Conservation (phyloP, 768 basidiomycete genomes). For the Pleurotus pulmonarius region DNA sequence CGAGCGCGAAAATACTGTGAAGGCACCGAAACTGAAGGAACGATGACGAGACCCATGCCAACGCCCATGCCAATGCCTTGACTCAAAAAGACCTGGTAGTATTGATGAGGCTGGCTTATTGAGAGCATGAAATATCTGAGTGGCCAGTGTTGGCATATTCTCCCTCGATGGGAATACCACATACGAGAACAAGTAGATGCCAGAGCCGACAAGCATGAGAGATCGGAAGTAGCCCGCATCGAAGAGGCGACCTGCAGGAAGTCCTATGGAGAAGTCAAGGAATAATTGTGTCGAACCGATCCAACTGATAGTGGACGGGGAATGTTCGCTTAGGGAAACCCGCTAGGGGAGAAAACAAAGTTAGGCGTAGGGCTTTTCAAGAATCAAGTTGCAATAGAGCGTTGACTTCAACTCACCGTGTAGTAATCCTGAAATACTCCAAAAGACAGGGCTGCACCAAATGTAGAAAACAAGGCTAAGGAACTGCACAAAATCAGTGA, state of each 20-base stretch:
- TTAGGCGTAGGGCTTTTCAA: too few relatives aligned
- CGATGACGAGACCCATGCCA: slow-evolving; percentile 38
- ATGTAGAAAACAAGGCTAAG: too few relatives aligned
- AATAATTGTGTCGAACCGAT: slow-evolving; percentile 32
- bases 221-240: slow-evolving; percentile 21
- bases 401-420: too few relatives aligned
- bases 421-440: neutral
- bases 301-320: slow-evolving; percentile 16
- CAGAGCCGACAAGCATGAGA: slow-evolving; percentile 32
- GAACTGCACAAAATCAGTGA: too few relatives aligned
- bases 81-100: slow-evolving; percentile 33
- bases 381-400: too few relatives aligned
- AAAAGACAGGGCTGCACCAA: neutral
- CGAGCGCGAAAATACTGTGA: slow-evolving; percentile 32
- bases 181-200: slow-evolving; percentile 32
- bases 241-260: neutral
- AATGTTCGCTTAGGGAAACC: neutral
- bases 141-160: too few relatives aligned
- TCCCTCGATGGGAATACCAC: slow-evolving; percentile 14
- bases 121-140: neutral
- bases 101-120: neutral
- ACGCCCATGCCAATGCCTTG: slow-evolving; percentile 41
- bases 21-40: slow-evolving; percentile 33
- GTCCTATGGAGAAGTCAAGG: slow-evolving; percentile 17
- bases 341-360: too few relatives aligned